Evolutionary conservation across 441 rosid species (phyloP).

Genomic region (Corymbia citriodora): DNA sequence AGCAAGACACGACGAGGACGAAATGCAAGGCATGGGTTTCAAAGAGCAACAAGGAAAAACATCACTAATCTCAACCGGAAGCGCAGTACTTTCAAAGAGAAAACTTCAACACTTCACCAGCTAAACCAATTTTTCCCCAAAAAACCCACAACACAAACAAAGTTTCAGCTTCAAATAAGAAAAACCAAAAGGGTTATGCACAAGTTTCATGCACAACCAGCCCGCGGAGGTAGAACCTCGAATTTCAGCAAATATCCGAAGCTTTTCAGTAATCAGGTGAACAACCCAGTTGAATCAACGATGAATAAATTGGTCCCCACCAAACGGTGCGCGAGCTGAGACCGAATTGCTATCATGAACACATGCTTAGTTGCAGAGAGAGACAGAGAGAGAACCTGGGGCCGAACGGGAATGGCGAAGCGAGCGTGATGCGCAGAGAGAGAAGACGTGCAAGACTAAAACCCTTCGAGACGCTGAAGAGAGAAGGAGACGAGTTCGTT

Average conservation of each 20-base stretch:
- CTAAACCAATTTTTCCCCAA: neutral
- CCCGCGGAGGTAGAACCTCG: neutral
- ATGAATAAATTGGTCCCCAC: neutral
- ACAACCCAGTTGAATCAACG: neutral
- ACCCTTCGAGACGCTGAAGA: neutral
- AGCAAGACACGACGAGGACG: rapidly evolving
- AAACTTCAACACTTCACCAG: neutral
- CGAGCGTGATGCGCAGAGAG: neutral
- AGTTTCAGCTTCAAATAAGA: neutral
- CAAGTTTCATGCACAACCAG: neutral
- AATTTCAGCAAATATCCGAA: neutral
- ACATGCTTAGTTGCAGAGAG: neutral
- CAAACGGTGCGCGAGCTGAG: neutral
- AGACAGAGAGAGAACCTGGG: neutral
- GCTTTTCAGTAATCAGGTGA: neutral
- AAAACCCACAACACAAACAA: neutral
- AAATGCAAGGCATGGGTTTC: neutral
- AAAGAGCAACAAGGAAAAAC: neutral
- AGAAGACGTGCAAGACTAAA: neutral
- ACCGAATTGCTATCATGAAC: neutral
- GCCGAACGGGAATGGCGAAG: neutral
- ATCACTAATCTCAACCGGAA: neutral
- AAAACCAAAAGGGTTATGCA: neutral
- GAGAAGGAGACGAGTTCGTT: neutral
- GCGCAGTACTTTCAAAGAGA: neutral